These are phyloP conservation scores for Fraxinus xanthoxyloides DNA, from an alignment of 305 asterid genomes.

Conservation along the genomic window DNA sequence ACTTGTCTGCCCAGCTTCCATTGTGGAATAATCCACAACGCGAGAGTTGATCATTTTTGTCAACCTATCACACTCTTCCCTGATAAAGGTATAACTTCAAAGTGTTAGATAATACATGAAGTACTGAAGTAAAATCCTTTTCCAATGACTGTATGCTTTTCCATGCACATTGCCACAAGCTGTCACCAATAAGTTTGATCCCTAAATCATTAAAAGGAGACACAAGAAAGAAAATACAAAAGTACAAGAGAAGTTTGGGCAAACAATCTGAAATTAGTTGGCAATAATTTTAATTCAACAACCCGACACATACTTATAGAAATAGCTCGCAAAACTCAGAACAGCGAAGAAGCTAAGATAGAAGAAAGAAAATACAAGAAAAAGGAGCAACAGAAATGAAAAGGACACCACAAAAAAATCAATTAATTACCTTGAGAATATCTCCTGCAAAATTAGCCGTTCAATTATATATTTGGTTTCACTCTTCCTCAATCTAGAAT, in stretches of 20 bases:
- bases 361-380: neutral
- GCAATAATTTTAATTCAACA: neutral
- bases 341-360: constrained; percentile 8
- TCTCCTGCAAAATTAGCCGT: constrained; percentile 58
- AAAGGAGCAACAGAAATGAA: constrained; percentile 1
- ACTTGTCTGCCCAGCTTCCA: constrained; percentile 35
- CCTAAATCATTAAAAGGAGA: neutral
- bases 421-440: constrained; percentile 61
- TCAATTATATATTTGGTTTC: constrained; percentile 57
- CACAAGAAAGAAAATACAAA: neutral
- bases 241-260: neutral
- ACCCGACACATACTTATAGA: neutral
- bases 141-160: neutral
- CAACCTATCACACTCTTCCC: constrained; percentile 75
- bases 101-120: constrained; percentile 12
- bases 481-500: constrained; percentile 30
- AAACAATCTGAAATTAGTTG: neutral
- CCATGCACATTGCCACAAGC: neutral
- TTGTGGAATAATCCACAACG: constrained; percentile 42
- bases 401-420: neutral
- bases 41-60: constrained; percentile 54
- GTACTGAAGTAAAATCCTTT: constrained; percentile 17
- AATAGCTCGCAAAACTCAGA: constrained; percentile 6
- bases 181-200: neutral
- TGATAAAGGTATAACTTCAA: constrained; percentile 25